Evolutionary conservation across 75 land plant genomes (phyloP), one percentile per base, ranked within the genome.

Genomic region (Picea sitchensis): DNA sequence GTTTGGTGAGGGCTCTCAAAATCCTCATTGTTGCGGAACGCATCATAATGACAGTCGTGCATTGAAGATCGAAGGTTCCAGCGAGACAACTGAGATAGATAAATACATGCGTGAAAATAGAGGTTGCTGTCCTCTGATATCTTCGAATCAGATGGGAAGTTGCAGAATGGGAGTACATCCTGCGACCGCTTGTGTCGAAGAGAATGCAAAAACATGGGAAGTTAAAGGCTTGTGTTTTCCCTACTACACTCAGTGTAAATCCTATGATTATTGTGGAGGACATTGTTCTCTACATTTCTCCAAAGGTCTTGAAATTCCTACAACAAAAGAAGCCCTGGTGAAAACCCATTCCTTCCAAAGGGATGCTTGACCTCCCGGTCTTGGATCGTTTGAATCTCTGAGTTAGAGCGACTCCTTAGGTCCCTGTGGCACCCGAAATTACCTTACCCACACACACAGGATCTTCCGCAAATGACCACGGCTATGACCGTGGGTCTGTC

Each of bases 91-190:
- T 51, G 54, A 88, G 34, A 77, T 91, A 11, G 93, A 91, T 76
- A 72, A 31, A 47, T 91, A 83, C 73, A 89, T 82, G 64, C 81
- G 80, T 11, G 2, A 73, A 14, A 91, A 86, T 61, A 38, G 76
- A 15, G 5, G 81, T 30, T 79, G 78, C 60, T 90, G 88, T 87
- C 81, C 73, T 0, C 13, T 84, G 20, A 47, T 68, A 20, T 88
- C 92, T 4, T 93, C 98, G 6, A 97, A 96, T 78, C 98, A 94
- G 84, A 94, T 96, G 95, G 89, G 98, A 8, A 89, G 89, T 38
- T 96, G 97, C 78, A 76, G 93, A 13, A 96, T 96, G 98, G 98
- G 98, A 23, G 75, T 78, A 6, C 82, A 47, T 61, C 92, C 88
- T 77, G 80, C 81, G 56, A 81, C 79, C n/a, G 88, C 95, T n/a